Percentiles rank a stretch among this genome's conserved stretches.
These are phyloP conservation scores for Plasmodium inui DNA, from an alignment of 169 alveolate species.

Conservation along the genomic window DNA sequence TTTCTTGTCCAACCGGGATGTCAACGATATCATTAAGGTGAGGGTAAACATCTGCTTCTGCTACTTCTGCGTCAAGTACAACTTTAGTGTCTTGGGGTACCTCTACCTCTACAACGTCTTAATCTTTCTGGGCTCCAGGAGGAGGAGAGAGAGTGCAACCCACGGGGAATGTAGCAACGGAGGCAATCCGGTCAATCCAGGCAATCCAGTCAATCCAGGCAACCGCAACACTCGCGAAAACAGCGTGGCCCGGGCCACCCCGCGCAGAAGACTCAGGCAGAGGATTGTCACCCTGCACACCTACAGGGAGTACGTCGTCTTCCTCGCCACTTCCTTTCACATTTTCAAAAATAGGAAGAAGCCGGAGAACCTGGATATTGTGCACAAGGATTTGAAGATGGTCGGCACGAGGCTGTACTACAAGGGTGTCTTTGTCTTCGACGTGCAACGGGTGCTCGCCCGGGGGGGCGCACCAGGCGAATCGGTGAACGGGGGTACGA, in stretches of 20 bases:
- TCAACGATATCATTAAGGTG: slow-evolving; percentile 37
- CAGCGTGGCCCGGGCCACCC: neutral
- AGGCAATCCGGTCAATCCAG: too few relatives aligned
- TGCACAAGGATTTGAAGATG: neutral
- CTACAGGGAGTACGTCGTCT: slow-evolving; percentile 40
- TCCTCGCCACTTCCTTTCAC: slow-evolving; percentile 10
- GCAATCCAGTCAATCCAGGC: neutral
- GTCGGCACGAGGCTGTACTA: neutral
- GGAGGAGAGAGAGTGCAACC: neutral
- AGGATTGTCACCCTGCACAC: neutral
- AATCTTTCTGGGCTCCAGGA: neutral
- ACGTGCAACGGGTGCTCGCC: neutral
- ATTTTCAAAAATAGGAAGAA: slow-evolving; percentile 38
- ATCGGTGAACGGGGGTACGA: too few relatives aligned
- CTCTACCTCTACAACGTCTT: slow-evolving; percentile 40
- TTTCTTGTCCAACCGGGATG: slow-evolving; percentile 14
- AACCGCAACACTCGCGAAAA: neutral
- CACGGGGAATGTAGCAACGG: too few relatives aligned
- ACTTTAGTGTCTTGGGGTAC: slow-evolving; percentile 6
- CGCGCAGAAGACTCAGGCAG: neutral
- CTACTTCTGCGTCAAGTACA: slow-evolving; percentile 69
- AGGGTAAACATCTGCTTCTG: slow-evolving; percentile 56
- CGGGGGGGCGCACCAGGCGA: neutral
- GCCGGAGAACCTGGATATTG: neutral
- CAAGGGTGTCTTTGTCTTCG: slow-evolving; percentile 17